Base-by-base conservation (phyloP, 1,284 basidiomycete species). In the Microbotryum intermedium region DNA sequence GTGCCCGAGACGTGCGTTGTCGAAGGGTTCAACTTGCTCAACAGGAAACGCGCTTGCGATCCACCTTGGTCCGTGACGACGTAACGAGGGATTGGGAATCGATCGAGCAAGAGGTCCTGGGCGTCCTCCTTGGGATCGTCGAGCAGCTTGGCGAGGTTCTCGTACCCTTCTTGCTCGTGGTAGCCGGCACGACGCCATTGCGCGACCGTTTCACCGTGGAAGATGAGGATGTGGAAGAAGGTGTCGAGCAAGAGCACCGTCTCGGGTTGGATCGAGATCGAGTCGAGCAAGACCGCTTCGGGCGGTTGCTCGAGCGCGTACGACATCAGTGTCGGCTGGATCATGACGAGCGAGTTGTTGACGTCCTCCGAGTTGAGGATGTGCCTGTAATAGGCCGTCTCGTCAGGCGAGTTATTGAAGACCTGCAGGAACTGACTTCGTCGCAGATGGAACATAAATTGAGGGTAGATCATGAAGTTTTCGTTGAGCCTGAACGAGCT, bases 161-260 rank as follows among this genome's bases (percentile, higher is more conserved):
- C 95, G 70, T 98, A 97, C 42, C 92, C 94, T 73, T 97, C 94
- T 77, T 97, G 93, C 10, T 99, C 93, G 74, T 98, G 95, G 74
- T 98, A 99, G 8, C 93, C 92, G n/a, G 91, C 90, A 77, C 98
- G 97, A 59, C 94, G 83, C 95, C 95, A 99, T 75, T 93, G 88
- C 0, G 94, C 92, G 57, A 98, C 83, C 20, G 92, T 92, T 76
- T 94, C 91, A 30, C 95, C 95, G 74, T 98, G 93, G 87, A 97
- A 98, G 77, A 98, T 98, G 72, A 98, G 86, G 70, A 98, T 97
- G 75, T 99, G 95, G 90, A 99, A 98, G 83, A 97, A 99, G 4
- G 95, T 98, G 74, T 99, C 95, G 65, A 99, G 85, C n/a, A 99
- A 82, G 43, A 99, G 83, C 69, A 98, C 88, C 67, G 93, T 90